These are phyloP conservation scores for Agrocybe praecox DNA, from an alignment of 768 basidiomycete species.

Conservation along the genomic window DNA sequence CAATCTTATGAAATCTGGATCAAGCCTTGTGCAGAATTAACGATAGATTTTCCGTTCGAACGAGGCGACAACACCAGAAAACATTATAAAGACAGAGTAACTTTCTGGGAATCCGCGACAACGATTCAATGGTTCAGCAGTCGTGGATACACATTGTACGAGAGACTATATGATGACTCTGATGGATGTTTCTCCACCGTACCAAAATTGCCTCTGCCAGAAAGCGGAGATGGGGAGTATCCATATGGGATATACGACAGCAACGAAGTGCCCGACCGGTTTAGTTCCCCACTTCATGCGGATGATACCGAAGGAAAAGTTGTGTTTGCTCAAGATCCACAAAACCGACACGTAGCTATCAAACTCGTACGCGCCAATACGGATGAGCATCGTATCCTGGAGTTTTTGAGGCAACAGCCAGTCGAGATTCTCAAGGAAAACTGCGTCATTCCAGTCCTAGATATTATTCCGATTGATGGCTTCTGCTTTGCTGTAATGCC, in stretches of 20 bases:
- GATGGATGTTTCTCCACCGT: background rate
- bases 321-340: conserved; percentile 19
- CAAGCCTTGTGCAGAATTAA: too few relatives aligned
- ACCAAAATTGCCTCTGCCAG: background rate
- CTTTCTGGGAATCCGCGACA: background rate
- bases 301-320: conserved; percentile 3
- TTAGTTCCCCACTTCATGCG: background rate
- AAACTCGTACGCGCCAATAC: conserved; percentile 21
- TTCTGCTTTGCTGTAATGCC: conserved; percentile 31
- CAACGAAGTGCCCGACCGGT: background rate
- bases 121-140: conserved; percentile 5
- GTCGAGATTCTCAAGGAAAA: background rate
- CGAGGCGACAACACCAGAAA: background rate
- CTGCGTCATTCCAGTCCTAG: conserved; percentile 25
- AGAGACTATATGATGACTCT: background rate
- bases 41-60: background rate
- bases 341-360: conserved; percentile 23
- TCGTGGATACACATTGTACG: conserved; percentile 8
- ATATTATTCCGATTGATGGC: conserved; percentile 22
- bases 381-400: conserved; percentile 23
- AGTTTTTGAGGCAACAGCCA: conserved; percentile 18
- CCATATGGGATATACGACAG: conserved; percentile 11
- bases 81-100: background rate
- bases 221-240: conserved; percentile 3
- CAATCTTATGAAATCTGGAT: too few relatives aligned